phyloP scores from a whole-genome alignment of 2,329 filamentous ascomycete genomes.

The Fusarium nelsonii region DNA sequence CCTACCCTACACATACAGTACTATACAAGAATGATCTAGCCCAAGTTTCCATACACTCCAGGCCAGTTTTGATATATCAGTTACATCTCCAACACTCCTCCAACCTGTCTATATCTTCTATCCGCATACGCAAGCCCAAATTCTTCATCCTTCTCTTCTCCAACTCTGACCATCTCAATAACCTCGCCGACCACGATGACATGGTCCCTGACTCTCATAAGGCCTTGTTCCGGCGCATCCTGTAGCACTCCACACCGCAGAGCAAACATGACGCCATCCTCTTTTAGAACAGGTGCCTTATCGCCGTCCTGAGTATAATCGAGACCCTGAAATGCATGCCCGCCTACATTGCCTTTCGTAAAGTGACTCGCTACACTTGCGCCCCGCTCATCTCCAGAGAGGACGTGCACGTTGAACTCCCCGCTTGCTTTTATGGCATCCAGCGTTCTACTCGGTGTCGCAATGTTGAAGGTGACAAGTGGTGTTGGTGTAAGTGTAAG shows the following conservation, averaged over 20 bases:
- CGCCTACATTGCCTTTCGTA: slow-evolving; percentile 60
- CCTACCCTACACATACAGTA: slow-evolving; percentile 23
- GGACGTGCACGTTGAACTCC: slow-evolving; percentile 68
- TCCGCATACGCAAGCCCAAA: slow-evolving; percentile 65
- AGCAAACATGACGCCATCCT: slow-evolving; percentile 66
- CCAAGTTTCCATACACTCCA: neutral
- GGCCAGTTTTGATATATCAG: slow-evolving; percentile 11
- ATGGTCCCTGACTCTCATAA: slow-evolving; percentile 64
- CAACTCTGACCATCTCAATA: slow-evolving; percentile 57
- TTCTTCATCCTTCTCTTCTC: slow-evolving; percentile 49
- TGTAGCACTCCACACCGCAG: slow-evolving; percentile 58
- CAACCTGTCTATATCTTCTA: slow-evolving; percentile 61
- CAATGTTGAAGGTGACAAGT: slow-evolving; percentile 69
- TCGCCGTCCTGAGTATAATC: slow-evolving; percentile 25
- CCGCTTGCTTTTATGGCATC: slow-evolving; percentile 61
- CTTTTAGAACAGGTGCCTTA: slow-evolving; percentile 59
- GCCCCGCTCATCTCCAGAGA: slow-evolving; percentile 61
- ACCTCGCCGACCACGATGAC: slow-evolving; percentile 66
- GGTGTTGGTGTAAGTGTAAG: slow-evolving; percentile 65
- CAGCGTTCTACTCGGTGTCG: slow-evolving; percentile 67
- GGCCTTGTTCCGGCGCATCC: slow-evolving; percentile 55
- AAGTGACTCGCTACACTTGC: slow-evolving; percentile 66
- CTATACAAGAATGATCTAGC: slow-evolving; percentile 23
- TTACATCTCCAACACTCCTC: slow-evolving; percentile 51
- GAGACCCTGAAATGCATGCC: slow-evolving; percentile 53